A percentile compares a stretch with the other conserved stretches of the same genome.
Conservation (phyloP, 2,329 filamentous ascomycete species). For the Diaporthe sp. region DNA sequence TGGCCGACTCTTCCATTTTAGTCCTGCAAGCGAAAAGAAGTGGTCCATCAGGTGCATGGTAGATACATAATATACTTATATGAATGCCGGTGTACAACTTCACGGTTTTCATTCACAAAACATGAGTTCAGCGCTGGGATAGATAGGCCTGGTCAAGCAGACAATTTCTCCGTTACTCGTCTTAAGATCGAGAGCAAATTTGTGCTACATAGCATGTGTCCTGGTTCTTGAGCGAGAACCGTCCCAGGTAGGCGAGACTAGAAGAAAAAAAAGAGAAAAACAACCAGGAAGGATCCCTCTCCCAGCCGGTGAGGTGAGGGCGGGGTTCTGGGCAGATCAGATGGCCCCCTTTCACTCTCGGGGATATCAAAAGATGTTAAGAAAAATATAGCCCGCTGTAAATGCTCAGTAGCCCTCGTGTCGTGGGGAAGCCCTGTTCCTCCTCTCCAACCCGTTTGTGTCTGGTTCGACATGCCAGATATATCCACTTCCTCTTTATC, state of each 20-base stretch:
- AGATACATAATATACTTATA: too few relatives aligned
- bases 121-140: background rate
- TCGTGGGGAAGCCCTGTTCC: constrained; percentile 8
- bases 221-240: background rate
- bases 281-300: constrained; percentile 19
- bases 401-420: constrained; percentile 26
- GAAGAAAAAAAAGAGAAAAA: background rate
- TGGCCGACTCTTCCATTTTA: too few relatives aligned
- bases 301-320: constrained; percentile 23
- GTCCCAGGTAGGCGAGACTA: constrained; percentile 15
- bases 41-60: background rate
- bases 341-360: constrained; percentile 22
- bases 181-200: background rate
- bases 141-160: background rate
- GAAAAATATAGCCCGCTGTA: constrained; percentile 29
- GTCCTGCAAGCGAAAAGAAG: background rate
- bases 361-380: constrained; percentile 27
- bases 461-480: background rate
- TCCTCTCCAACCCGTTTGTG: background rate
- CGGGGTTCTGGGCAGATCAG: background rate
- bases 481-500: background rate
- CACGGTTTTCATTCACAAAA: background rate
- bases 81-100: background rate
- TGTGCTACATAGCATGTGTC: background rate
- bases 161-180: constrained; percentile 17